Conservation (phyloP, 805 yeast genomes). For the Scheffersomyces coipomensis region DNA sequence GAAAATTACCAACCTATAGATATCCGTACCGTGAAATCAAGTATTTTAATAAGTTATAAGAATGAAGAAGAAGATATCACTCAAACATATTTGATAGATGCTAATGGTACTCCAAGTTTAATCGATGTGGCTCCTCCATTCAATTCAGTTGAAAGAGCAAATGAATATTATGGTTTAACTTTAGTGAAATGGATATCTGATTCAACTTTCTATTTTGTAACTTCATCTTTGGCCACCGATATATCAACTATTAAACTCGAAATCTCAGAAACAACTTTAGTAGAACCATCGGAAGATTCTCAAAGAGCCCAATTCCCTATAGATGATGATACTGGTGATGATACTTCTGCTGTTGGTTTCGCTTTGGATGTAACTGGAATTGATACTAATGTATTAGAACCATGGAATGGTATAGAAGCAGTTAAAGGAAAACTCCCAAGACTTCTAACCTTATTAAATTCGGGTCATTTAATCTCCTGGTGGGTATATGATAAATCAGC, state of each 20-base stretch:
- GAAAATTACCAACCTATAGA: constrained; percentile 2
- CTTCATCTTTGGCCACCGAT: constrained; percentile 68
- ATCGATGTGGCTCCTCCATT: constrained; percentile 53
- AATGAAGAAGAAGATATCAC: constrained; percentile 17
- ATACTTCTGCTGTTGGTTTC: constrained; percentile 70
- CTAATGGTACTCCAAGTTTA: neutral
- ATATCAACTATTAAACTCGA: constrained; percentile 10
- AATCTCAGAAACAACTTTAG: constrained; percentile 4
- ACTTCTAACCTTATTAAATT: constrained; percentile 58
- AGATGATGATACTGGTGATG: constrained; percentile 61
- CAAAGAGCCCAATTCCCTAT: constrained; percentile 75
- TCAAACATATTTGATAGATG: constrained; percentile 19
- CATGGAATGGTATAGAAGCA: constrained; percentile 57
- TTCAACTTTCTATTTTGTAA: constrained; percentile 37
- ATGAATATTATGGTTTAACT: constrained; percentile 42
- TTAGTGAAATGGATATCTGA: constrained; percentile 41
- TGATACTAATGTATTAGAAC: constrained; percentile 42
- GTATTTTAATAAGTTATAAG: constrained; percentile 12
- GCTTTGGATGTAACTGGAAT: constrained; percentile 56
- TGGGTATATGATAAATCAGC: constrained; percentile 58
- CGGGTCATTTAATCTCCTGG: constrained; percentile 65
- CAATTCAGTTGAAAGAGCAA: constrained; percentile 47
- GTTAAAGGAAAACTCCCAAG: constrained; percentile 62
- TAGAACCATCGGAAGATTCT: constrained; percentile 62
- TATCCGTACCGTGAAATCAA: neutral